Conservation (phyloP, 139 green algal genomes). For the Chlamydomonas sp. region DNA sequence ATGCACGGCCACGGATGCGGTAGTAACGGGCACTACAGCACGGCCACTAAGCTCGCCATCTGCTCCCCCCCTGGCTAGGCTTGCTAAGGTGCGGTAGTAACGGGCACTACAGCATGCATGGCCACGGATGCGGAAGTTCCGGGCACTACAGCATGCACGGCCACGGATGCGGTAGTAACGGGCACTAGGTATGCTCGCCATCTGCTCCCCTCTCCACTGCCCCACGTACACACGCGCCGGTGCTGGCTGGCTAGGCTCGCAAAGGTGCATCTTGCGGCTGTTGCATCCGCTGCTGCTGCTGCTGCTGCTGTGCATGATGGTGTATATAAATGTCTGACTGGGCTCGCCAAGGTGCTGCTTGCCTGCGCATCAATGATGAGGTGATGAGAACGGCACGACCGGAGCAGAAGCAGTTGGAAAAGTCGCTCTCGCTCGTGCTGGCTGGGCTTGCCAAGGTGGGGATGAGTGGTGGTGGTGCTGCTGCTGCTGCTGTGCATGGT, state of each 20-base stretch:
- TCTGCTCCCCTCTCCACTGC: no score
- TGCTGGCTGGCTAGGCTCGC: no score
- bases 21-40: no score
- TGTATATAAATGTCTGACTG: not conserved
- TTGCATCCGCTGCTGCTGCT: not conserved
- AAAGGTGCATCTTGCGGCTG: not conserved
- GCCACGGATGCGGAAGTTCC: not conserved
- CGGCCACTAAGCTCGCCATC: no score
- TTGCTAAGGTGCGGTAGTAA: not conserved
- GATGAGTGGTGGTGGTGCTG: not conserved
- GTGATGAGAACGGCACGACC: constrained; percentile 8
- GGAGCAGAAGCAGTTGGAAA: constrained; percentile 93
- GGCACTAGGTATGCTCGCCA: not conserved
- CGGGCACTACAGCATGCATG: not conserved
- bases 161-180: not conserved
- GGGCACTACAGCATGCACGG: not conserved
- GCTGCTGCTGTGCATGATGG: not conserved
- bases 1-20: constrained; percentile 1
- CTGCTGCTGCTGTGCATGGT: not conserved
- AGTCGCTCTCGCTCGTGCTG: constrained; percentile 82
- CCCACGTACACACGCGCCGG: no score
- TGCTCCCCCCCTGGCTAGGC: not conserved
- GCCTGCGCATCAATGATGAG: not conserved
- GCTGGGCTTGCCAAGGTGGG: constrained; percentile 70
- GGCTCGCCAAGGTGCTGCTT: not conserved